phyloP scores from a whole-genome alignment of 148 eudicot genomes.

The Rhododendron molle region DNA sequence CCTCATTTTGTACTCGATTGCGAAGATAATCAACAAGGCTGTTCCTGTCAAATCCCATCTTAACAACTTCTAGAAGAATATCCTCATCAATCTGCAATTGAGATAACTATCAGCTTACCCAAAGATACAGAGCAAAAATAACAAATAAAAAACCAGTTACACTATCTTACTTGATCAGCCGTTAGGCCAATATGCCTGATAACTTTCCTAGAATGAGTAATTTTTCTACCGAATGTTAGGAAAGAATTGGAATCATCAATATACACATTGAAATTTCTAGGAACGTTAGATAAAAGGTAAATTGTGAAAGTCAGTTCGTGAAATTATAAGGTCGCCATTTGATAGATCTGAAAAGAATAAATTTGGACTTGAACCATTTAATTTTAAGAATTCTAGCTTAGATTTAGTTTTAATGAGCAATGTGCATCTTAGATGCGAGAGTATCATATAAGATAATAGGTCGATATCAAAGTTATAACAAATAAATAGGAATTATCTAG shows the following conservation, averaged over 20 bases:
- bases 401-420: not conserved
- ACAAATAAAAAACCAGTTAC: not conserved
- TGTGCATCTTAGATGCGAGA: not conserved
- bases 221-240: not conserved
- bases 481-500: not conserved
- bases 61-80: slow-evolving; percentile 47
- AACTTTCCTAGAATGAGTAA: not conserved
- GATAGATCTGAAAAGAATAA: not conserved
- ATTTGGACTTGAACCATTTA: not conserved
- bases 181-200: not conserved
- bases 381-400: not conserved
- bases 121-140: not conserved
- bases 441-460: not conserved
- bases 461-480: not conserved
- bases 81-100: slow-evolving; percentile 50
- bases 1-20: slow-evolving; percentile 33
- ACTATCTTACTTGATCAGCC: not conserved
- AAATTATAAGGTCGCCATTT: not conserved
- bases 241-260: not conserved
- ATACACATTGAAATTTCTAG: not conserved
- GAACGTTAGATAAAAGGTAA: not conserved
- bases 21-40: slow-evolving; percentile 47
- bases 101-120: not conserved
- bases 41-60: slow-evolving; percentile 52
- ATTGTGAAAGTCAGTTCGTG: not conserved